Base-by-base conservation (phyloP, 176 grass and related monocot genomes). In the Tillandsia leiboldiana region DNA sequence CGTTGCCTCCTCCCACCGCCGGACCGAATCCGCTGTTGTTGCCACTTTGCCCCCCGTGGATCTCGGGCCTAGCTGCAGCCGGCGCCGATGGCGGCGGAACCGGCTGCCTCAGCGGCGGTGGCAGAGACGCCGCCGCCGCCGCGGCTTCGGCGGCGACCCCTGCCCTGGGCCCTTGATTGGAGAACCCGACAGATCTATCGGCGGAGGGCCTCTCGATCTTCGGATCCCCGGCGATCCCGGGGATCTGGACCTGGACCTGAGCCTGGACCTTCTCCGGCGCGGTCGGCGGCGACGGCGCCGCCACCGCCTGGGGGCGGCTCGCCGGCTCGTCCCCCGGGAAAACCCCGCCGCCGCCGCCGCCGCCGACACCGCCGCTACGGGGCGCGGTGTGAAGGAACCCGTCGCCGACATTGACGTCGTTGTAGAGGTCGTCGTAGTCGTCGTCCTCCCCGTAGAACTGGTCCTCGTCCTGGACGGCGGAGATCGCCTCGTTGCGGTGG, bases 391-490 rank as follows among this genome's bases (percentile, higher is more conserved):
- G 78, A 70, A 91, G 81, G 71, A 88, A 88, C 10, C 86, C 88
- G 29, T 96, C 89, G 8, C 89, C 89, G 53, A 91, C 79, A 75
- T 88, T 91, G 79, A 91, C 89, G 68, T 88, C 89, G 78, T 85
- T 88, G 72, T 91, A 91, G 53, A 91, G 85, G 71, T 91, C 89
- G 72, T 91, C 85, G 79, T 85, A 91, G 65, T 96, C 91, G 49
- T 91, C 91, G 51, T 96, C 91, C 51, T 96, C 90, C 9, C 80
- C 91, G 59, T 88, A 96, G 77, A 79, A 96, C 80, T 88, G 91
- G 78, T 91, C 89, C 47, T 85, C 82, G 67, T 87, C 83, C 68
- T 49, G 51, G 80, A 87, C 87, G 23, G 87, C 80, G 63, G 87
- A 90, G 65, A 90, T 90, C 66, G 80, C 75, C 77, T 96, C 91